Base-by-base conservation (phyloP, 371 early-diverging fungal genomes). In the Mucor indicus region DNA sequence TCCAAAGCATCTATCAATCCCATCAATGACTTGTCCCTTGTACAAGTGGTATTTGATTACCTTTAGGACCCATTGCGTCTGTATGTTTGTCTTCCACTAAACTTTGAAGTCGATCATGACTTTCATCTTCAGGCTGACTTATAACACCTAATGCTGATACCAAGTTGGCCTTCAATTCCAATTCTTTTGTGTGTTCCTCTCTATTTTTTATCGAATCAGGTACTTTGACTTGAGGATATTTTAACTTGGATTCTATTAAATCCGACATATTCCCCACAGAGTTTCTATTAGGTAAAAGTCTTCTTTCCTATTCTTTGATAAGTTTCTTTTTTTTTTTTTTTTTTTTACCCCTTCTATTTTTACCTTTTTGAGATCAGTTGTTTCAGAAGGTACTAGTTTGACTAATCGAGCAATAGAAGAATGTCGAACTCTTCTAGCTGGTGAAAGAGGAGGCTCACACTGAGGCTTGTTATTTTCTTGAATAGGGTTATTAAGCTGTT, bases 1-100 rank as follows among this genome's bases (percentile, higher is more conserved):
- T 74, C 72, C 31, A 83, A 52, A 2, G 74, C 74, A 29, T 60
- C 74, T 67, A 37, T 41, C n/a, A n/a, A n/a, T n/a, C n/a, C n/a
- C n/a, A 20, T n/a, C 12, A 7, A 30, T n/a, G 9, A 10, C 9
- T n/a, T 4, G n/a, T 48, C n/a, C n/a, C n/a, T 20, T 39, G 15
- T 32, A 22, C 13, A 13, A 27, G 4, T 1, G n/a, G 16, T 36
- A 16, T 10, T 10, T 4, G 15, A 27, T 52, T 44, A 52, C 58
- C 44, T 38, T 48, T 52, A 9, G 52, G 37, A 38, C 38, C 43
- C 15, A 50, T 39, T 5, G 41, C 51, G 20, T 47, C 52, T 39
- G 30, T n/a, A n/a, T n/a, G n/a, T n/a, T n/a, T n/a, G n/a, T n/a
- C n/a, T n/a, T n/a, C n/a, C n/a, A 62, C 53, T 11, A 57, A 31